Conservation (phyloP, 176 grass and related monocot genomes). For the Cenchrus americanus region DNA sequence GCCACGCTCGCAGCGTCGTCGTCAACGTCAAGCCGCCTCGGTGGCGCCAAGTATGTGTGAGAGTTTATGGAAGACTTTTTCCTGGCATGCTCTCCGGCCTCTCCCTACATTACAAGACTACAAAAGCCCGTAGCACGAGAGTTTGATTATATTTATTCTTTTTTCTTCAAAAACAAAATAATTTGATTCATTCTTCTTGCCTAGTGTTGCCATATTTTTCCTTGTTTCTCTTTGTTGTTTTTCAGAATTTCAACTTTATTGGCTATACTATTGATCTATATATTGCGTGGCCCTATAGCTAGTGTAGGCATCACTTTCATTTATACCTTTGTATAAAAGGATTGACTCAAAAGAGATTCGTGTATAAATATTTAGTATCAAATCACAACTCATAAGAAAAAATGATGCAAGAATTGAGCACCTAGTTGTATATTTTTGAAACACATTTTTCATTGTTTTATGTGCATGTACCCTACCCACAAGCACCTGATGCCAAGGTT, state of each 20-base stretch:
- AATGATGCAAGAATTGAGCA: no score
- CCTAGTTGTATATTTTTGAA: no score
- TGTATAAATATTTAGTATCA: no score
- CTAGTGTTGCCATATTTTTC: neutral
- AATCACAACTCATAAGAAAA: no score
- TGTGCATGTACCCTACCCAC: no score
- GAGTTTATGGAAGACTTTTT: neutral
- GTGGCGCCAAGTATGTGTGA: neutral
- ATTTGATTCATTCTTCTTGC: neutral
- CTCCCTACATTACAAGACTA: neutral
- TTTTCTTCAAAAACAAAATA: neutral
- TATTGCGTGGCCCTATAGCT: neutral
- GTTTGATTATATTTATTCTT: neutral
- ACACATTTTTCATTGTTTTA: no score
- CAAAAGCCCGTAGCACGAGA: neutral
- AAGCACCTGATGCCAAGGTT: no score
- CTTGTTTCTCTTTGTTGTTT: neutral
- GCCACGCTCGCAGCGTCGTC: neutral
- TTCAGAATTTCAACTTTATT: neutral
- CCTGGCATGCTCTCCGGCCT: neutral
- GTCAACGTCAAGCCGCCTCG: conserved; percentile 22
- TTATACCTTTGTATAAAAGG: neutral
- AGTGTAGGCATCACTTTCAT: neutral
- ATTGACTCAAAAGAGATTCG: no score
- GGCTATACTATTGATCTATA: neutral